These are phyloP conservation scores for Quercus phellos DNA, from an alignment of 331 rosid species.

Conservation along the genomic window DNA sequence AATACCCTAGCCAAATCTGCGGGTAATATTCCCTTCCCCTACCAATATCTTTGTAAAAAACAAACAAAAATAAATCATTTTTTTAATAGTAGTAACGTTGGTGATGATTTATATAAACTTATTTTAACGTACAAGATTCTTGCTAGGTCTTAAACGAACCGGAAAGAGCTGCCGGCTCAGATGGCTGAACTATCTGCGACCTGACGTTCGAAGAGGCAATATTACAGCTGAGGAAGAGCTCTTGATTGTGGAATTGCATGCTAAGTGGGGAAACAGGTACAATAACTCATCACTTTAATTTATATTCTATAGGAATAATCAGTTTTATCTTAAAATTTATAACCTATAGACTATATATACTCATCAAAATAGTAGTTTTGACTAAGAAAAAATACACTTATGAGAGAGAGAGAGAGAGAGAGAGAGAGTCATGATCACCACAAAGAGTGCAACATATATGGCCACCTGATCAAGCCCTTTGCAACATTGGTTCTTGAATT, in stretches of 20 bases:
- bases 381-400: not conserved
- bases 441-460: not conserved
- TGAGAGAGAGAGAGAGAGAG: not conserved
- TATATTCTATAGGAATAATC: not conserved
- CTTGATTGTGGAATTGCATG: conserved; percentile 85
- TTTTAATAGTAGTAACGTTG: conserved; percentile 18
- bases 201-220: conserved; percentile 91
- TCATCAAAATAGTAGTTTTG: not conserved
- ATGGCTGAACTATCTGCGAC: conserved; percentile 97
- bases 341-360: not conserved
- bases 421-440: not conserved
- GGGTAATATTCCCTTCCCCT: conserved; percentile 35
- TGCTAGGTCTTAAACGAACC: conserved; percentile 80
- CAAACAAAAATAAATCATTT: too few relatives aligned
- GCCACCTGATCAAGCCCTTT: not conserved
- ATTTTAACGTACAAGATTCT: not conserved
- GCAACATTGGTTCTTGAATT: not conserved
- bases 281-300: not conserved
- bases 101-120: not conserved
- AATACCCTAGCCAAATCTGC: conserved; percentile 89
- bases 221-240: conserved; percentile 89
- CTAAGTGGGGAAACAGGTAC: conserved; percentile 97
- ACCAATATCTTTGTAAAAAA: not conserved
- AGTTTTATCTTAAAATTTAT: not conserved
- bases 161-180: conserved; percentile 97